Evolutionary conservation across 2,329 filamentous ascomycete species (phyloP).

Genomic region (Fusarium dimerum): DNA sequence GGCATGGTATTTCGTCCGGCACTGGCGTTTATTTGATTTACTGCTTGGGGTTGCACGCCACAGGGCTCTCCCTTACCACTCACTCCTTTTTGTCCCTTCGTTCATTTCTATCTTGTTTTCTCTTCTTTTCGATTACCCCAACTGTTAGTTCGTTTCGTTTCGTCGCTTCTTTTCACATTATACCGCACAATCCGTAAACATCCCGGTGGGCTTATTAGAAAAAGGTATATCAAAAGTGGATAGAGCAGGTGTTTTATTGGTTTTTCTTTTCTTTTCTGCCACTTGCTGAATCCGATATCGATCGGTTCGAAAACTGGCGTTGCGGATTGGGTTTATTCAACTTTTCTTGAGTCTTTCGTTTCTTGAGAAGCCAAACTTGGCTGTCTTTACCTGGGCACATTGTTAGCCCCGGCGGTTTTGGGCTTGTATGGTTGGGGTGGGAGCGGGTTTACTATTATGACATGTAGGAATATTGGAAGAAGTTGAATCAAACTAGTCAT

Average conservation of each 20-base stretch:
- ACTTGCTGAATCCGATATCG: not conserved
- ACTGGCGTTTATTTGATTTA: constrained; percentile 13
- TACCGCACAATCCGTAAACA: constrained; percentile 27
- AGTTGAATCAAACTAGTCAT: not conserved
- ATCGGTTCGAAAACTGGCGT: no score
- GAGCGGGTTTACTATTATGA: not conserved
- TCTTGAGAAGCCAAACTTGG: not conserved
- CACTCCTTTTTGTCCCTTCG: constrained; percentile 1
- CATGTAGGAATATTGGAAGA: not conserved
- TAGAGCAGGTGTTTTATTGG: constrained; percentile 31
- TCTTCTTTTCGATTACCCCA: constrained; percentile 16
- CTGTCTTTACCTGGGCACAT: not conserved
- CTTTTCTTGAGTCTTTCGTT: not conserved
- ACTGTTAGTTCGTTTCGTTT: constrained; percentile 3
- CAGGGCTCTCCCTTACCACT: constrained; percentile 15
- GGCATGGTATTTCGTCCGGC: constrained; percentile 16
- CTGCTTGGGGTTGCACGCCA: constrained; percentile 5
- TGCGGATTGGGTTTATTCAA: not conserved
- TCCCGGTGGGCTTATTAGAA: constrained; percentile 23
- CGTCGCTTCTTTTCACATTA: constrained; percentile 17
- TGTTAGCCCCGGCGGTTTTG: not conserved
- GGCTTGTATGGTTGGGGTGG: not conserved
- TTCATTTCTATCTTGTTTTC: constrained; percentile 2
- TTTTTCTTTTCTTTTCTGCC: constrained; percentile 11
- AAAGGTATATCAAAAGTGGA: constrained; percentile 33